phyloP scores from a whole-genome alignment of 1,284 basidiomycete genomes.

The Ceratobasidium theobromae region DNA sequence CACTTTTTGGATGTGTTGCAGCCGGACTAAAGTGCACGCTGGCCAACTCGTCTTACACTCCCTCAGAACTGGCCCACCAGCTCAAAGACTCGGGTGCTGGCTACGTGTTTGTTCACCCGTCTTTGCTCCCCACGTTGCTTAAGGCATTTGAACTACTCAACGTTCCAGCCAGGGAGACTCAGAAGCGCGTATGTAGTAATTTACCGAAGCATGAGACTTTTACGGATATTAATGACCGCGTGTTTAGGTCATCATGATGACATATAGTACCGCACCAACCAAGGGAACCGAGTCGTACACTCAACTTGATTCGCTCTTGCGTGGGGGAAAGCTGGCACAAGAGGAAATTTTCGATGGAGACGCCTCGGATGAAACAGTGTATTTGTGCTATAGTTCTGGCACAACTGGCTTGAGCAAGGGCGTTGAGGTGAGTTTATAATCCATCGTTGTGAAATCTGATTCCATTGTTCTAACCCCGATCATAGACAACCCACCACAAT shows the following conservation, averaged over 20 bases:
- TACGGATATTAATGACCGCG: background rate
- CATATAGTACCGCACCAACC: background rate
- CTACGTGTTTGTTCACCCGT: slow-evolving; percentile 56
- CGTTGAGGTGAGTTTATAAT: slow-evolving; percentile 46
- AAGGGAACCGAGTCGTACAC: slow-evolving; percentile 38
- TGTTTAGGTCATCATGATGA: slow-evolving; percentile 26
- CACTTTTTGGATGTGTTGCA: slow-evolving; percentile 56
- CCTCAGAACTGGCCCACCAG: slow-evolving; percentile 52
- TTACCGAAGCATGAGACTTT: slow-evolving; percentile 39
- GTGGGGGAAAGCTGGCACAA: slow-evolving; percentile 47
- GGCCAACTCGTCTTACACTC: slow-evolving; percentile 51
- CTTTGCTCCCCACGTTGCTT: slow-evolving; percentile 50
- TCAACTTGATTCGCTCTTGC: slow-evolving; percentile 49
- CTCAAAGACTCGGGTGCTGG: slow-evolving; percentile 57
- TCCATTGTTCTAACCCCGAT: background rate
- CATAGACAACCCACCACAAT: slow-evolving; percentile 66
- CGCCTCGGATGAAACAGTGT: slow-evolving; percentile 53
- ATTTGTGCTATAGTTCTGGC: slow-evolving; percentile 68
- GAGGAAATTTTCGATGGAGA: slow-evolving; percentile 57
- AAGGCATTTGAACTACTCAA: slow-evolving; percentile 51
- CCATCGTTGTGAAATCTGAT: background rate
- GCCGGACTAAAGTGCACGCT: slow-evolving; percentile 56
- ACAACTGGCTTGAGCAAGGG: slow-evolving; percentile 63
- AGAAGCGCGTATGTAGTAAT: slow-evolving; percentile 51
- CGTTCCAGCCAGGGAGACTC: slow-evolving; percentile 47